phyloP scores from a whole-genome alignment of 306 rosid genomes.

The Sicyos edulis region DNA sequence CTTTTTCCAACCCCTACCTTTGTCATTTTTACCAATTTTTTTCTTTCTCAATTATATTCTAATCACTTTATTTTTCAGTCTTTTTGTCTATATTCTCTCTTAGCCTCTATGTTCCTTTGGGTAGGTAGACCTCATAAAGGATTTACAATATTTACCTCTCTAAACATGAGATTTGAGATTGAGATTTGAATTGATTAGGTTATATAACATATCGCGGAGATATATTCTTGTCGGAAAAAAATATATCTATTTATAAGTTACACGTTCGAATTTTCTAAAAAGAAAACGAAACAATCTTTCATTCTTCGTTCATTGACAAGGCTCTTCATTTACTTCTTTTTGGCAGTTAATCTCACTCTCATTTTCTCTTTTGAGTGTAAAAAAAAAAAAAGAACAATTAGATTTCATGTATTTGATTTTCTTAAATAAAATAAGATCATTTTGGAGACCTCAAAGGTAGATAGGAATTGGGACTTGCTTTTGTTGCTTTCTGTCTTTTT shows the following conservation, averaged over 20 bases:
- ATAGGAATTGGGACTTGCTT: constrained; percentile 15
- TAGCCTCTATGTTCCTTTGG: background rate
- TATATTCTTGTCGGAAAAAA: background rate
- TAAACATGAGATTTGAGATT: background rate
- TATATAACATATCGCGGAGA: too few relatives aligned
- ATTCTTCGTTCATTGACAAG: too few relatives aligned
- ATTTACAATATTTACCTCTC: too few relatives aligned
- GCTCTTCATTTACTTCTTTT: too few relatives aligned
- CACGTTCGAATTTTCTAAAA: background rate
- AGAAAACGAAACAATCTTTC: too few relatives aligned
- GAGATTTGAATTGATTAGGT: too few relatives aligned
- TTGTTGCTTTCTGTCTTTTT: constrained; percentile 3
- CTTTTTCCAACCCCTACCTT: constrained; percentile 10
- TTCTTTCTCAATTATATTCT: constrained; percentile 8
- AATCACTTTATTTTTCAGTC: background rate
- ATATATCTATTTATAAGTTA: background rate
- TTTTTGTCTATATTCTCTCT: constrained; percentile 13
- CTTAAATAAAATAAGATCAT: background rate
- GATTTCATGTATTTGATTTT: constrained; percentile 15
- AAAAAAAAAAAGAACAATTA: background rate
- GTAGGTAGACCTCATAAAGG: background rate
- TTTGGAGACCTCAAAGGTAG: constrained; percentile 11
- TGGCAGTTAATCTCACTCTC: constrained; percentile 5
- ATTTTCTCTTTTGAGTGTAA: background rate
- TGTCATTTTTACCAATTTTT: constrained; percentile 6